phyloP scores from a whole-genome alignment of 202 grass and related monocot species.

The Dendrocalamus latiflorus region DNA sequence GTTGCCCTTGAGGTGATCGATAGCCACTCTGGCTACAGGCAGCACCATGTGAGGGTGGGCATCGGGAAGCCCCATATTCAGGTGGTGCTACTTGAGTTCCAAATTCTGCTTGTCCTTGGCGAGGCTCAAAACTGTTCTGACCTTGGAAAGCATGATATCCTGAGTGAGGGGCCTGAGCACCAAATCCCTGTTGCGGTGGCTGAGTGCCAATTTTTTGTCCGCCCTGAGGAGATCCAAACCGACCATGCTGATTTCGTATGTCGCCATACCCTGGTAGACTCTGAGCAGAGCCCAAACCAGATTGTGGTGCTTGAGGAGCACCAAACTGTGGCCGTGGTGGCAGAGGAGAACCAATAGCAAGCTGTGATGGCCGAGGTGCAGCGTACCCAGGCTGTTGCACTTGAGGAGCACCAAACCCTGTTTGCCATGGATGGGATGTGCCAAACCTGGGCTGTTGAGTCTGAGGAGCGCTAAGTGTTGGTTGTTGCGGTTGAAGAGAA shows the following conservation, averaged over 20 bases:
- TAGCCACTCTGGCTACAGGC: constrained; percentile 11
- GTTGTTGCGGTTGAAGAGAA: constrained; percentile 16
- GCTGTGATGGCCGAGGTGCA: background rate
- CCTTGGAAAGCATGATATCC: constrained; percentile 14
- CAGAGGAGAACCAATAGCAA: background rate
- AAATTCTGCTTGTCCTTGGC: constrained; percentile 31
- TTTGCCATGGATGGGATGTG: constrained; percentile 19
- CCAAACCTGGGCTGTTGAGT: constrained; percentile 5
- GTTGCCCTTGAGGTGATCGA: constrained; percentile 3
- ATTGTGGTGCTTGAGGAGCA: background rate
- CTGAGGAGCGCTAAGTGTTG: background rate
- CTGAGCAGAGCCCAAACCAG: background rate
- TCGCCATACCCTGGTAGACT: background rate
- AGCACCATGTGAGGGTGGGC: constrained; percentile 24
- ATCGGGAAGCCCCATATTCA: constrained; percentile 24
- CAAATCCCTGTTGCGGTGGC: constrained; percentile 16
- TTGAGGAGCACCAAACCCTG: constrained; percentile 22
- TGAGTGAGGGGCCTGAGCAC: constrained; percentile 4
- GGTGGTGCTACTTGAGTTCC: background rate
- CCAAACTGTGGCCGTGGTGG: background rate
- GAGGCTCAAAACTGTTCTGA: constrained; percentile 16
- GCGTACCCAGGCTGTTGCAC: constrained; percentile 27
- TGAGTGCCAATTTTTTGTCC: constrained; percentile 1
- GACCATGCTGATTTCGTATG: background rate
- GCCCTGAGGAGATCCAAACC: constrained; percentile 12